Conservation (phyloP, 805 yeast species). For the Wickerhamomyces chaumierensis region DNA sequence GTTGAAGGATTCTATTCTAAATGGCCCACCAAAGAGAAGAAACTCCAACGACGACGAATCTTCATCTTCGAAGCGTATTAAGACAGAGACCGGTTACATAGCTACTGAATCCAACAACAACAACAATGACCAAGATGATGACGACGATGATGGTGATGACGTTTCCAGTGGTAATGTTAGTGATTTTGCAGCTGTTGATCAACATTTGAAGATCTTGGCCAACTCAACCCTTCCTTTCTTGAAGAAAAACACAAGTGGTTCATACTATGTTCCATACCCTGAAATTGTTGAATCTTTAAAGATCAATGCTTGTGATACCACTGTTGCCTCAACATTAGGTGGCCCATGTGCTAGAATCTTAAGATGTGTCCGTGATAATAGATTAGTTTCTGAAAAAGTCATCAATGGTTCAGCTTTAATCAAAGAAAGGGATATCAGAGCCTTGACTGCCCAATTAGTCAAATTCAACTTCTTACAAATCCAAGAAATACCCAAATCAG, state of each 20-base stretch:
- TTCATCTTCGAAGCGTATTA: constrained; percentile 20
- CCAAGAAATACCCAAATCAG: constrained; percentile 89
- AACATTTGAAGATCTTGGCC: constrained; percentile 62
- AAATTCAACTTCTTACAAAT: constrained; percentile 67
- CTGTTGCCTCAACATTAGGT: constrained; percentile 53
- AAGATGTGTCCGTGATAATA: constrained; percentile 61
- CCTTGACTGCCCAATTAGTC: constrained; percentile 54
- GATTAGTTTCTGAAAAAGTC: constrained; percentile 75
- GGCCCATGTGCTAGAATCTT: constrained; percentile 58
- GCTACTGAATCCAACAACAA: constrained; percentile 14
- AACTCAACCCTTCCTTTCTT: constrained; percentile 49
- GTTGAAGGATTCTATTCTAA: constrained; percentile 32
- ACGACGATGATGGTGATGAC: constrained; percentile 21
- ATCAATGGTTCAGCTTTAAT: constrained; percentile 66
- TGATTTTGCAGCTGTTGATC: constrained; percentile 30
- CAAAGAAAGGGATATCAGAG: constrained; percentile 67
- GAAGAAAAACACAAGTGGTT: constrained; percentile 41
- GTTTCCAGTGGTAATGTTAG: constrained; percentile 17
- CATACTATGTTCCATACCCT: constrained; percentile 52
- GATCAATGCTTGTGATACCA: constrained; percentile 40
- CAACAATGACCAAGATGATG: constrained; percentile 14
- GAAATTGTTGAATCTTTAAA: constrained; percentile 35
- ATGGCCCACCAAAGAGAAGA: constrained; percentile 26
- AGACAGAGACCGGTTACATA: constrained; percentile 28
- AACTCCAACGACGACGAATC: constrained; percentile 15